A percentile compares a stretch with the other conserved stretches of the same genome.
Evolutionary conservation across 169 alveolate species (phyloP).

Genomic region (Eimeria necatrix): DNA sequence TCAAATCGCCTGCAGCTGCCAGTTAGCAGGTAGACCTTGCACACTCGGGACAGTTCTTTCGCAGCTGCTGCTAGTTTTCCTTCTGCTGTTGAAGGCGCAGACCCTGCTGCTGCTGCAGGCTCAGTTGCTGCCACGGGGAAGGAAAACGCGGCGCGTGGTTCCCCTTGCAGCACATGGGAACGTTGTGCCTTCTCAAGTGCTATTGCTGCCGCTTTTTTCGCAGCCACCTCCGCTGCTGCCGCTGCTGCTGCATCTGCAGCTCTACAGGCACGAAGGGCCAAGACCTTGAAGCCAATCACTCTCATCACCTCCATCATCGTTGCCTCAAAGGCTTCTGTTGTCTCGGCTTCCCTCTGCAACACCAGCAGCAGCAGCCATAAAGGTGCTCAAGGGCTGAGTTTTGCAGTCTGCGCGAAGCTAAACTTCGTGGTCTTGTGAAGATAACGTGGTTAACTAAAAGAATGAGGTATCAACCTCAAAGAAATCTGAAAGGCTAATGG

Average conservation of each 20-base stretch:
- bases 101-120: background rate
- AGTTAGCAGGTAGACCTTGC: slow-evolving; percentile 37
- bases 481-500: background rate
- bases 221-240: slow-evolving; percentile 51
- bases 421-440: no score
- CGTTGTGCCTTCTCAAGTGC: slow-evolving; percentile 30
- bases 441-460: no score
- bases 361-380: slow-evolving; percentile 39
- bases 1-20: slow-evolving; percentile 50
- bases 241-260: slow-evolving; percentile 46
- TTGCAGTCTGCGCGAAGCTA: background rate
- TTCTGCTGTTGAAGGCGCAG: background rate
- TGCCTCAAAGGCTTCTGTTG: background rate
- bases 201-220: background rate
- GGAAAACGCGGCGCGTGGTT: slow-evolving; percentile 11
- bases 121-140: background rate
- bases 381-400: background rate
- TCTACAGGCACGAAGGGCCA: slow-evolving; percentile 59
- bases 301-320: slow-evolving; percentile 31
- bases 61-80: slow-evolving; percentile 12
- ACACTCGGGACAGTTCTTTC: slow-evolving; percentile 2
- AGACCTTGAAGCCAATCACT: slow-evolving; percentile 33
- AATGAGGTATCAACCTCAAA: no score
- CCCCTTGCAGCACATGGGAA: slow-evolving; percentile 30
- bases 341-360: slow-evolving; percentile 26